Evolutionary conservation across 1,284 basidiomycete genomes (phyloP).

Genomic region (Puccinia novopanici): DNA sequence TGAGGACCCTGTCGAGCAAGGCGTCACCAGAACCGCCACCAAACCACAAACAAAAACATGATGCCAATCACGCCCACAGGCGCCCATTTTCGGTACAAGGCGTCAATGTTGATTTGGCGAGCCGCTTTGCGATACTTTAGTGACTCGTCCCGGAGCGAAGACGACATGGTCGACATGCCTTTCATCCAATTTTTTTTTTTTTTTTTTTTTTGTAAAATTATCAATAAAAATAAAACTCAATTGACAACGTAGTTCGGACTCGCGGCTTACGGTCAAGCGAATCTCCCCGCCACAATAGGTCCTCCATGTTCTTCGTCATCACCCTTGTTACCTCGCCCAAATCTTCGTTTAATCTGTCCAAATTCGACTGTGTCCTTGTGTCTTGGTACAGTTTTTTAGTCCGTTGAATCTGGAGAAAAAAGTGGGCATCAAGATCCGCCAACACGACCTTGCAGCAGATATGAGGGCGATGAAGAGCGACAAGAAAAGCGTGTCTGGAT

Average conservation of each 20-base stretch:
- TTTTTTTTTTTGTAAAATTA: no score
- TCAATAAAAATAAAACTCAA: no score
- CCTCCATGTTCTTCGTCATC: conserved; percentile 99
- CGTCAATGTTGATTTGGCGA: conserved; percentile 88
- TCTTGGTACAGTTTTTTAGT: conserved; percentile 93
- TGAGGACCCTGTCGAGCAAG: no score
- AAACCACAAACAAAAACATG: conserved; percentile 81
- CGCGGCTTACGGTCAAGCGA: conserved; percentile 79
- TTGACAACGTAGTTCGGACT: no score
- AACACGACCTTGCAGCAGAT: neutral
- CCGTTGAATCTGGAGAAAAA: conserved; percentile 88
- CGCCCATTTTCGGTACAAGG: conserved; percentile 92
- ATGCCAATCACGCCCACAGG: conserved; percentile 79
- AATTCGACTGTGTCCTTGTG: conserved; percentile 73
- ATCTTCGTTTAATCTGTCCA: conserved; percentile 92
- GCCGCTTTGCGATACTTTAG: conserved; percentile 97
- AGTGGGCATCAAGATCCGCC: neutral
- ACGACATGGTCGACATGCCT: conserved; percentile 91
- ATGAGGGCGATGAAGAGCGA: no score
- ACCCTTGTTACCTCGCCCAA: conserved; percentile 96
- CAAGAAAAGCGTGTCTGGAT: no score
- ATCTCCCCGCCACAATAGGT: conserved; percentile 94
- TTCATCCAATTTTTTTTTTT: no score
- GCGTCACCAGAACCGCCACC: conserved; percentile 74
- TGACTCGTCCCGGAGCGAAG: conserved; percentile 92